Conservation (phyloP, 306 rosid genomes). For the Boehmeria nivea region DNA sequence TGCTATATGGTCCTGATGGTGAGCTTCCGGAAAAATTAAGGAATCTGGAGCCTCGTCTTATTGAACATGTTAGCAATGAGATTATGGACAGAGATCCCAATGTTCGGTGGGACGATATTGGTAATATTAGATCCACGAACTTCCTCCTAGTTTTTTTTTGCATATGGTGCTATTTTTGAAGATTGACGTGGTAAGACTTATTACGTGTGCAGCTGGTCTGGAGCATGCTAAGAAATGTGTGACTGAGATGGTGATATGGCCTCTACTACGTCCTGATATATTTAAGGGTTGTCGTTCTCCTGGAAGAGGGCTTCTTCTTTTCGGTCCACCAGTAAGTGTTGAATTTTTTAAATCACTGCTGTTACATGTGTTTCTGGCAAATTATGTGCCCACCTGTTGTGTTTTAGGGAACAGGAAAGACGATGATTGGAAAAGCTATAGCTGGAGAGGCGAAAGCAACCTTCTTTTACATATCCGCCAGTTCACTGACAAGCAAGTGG, state of each 20-base stretch:
- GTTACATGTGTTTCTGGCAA: conserved; percentile 13
- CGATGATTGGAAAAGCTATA: conserved; percentile 98
- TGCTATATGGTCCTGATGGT: conserved; percentile 90
- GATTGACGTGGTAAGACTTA: conserved; percentile 11
- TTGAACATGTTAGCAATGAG: conserved; percentile 95
- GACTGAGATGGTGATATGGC: conserved; percentile 89
- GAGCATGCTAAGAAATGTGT: conserved; percentile 85
- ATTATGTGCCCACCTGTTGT: conserved; percentile 18
- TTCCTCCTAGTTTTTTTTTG: conserved; percentile 19
- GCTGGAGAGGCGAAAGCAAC: conserved; percentile 99
- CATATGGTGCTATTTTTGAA: conserved; percentile 11
- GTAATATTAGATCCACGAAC: conserved; percentile 36
- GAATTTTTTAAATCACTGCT: conserved; percentile 17
- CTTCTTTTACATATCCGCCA: conserved; percentile 93
- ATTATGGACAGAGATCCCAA: conserved; percentile 92
- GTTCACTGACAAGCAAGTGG: conserved; percentile 97
- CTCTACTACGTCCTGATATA: conserved; percentile 80
- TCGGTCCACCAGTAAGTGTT: conserved; percentile 91
- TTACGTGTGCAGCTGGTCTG: conserved; percentile 62
- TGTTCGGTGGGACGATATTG: conserved; percentile 51
- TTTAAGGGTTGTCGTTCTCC: conserved; percentile 93
- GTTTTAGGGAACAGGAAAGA: conserved; percentile 93
- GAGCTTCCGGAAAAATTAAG: conserved; percentile 98
- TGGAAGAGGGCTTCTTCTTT: conserved; percentile 91
- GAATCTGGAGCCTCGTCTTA: conserved; percentile 93